Conservation (phyloP, 2,329 filamentous ascomycete genomes). For the Dothidotthia symphoricarpi region DNA sequence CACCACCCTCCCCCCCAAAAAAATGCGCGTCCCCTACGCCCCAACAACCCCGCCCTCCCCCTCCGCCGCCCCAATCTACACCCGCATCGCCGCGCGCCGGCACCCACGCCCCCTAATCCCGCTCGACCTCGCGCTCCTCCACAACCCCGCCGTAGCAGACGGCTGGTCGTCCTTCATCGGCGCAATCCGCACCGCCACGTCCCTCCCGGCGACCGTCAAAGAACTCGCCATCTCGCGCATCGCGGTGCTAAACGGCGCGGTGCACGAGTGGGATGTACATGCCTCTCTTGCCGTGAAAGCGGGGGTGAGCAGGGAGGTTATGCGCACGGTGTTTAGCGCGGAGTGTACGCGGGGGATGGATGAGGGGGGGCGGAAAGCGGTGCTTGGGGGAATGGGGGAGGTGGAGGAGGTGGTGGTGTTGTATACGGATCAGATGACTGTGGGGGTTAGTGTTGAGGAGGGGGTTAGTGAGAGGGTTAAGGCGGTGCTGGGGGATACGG, state of each 20-base stretch:
- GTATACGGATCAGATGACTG: slow-evolving; percentile 83
- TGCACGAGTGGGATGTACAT: slow-evolving; percentile 84
- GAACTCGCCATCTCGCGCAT: slow-evolving; percentile 80
- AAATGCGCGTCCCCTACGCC: slow-evolving; percentile 58
- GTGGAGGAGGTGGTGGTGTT: slow-evolving; percentile 66
- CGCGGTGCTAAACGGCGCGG: slow-evolving; percentile 77
- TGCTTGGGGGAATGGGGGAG: slow-evolving; percentile 39
- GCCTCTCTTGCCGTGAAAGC: slow-evolving; percentile 62
- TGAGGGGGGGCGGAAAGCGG: slow-evolving; percentile 10
- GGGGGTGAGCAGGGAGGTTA: slow-evolving; percentile 59
- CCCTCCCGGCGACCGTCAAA: slow-evolving; percentile 54
- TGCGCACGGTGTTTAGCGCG: slow-evolving; percentile 48
- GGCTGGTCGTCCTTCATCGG: slow-evolving; percentile 61
- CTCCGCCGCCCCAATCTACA: slow-evolving; percentile 50
- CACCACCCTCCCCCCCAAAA: slow-evolving; percentile 5
- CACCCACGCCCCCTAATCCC: slow-evolving; percentile 54
- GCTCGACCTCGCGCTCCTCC: slow-evolving; percentile 56
- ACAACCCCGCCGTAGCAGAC: slow-evolving; percentile 56
- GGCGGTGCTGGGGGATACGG: slow-evolving; percentile 62
- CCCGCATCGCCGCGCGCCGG: slow-evolving; percentile 54
- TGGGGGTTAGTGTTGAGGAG: slow-evolving; percentile 67
- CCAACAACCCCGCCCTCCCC: slow-evolving; percentile 49
- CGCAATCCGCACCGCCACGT: slow-evolving; percentile 56
- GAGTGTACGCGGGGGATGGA: slow-evolving; percentile 21
- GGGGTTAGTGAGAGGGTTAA: slow-evolving; percentile 64